Percentiles rank a stretch among this genome's conserved stretches.
Evolutionary conservation across 2,329 filamentous ascomycete genomes (phyloP).

Genomic region (Immersiporthe knoxdaviesiana): DNA sequence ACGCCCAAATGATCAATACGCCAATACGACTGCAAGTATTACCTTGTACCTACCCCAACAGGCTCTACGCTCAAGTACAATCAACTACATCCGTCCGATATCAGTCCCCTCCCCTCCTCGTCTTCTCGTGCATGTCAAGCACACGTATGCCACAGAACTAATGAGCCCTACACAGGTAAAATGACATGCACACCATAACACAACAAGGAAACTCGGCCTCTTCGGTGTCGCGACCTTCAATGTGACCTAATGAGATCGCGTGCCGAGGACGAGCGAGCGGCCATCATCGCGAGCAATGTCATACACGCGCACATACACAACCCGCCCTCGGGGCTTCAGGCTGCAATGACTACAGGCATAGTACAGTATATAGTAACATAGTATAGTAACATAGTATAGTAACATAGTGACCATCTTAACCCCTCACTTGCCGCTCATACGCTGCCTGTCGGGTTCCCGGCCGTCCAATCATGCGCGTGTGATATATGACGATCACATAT

Average conservation of each 20-base stretch:
- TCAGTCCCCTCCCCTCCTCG: neutral
- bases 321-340: too few species aligned
- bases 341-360: neutral
- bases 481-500: neutral
- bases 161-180: neutral
- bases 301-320: too few species aligned
- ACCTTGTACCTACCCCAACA: neutral
- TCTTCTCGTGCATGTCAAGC: neutral
- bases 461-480: neutral
- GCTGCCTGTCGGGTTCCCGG: neutral
- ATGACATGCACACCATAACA: neutral
- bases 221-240: neutral
- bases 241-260: neutral
- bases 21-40: neutral
- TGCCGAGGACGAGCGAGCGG: neutral
- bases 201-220: constrained; percentile 1
- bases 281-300: neutral
- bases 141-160: neutral
- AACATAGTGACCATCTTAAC: too few species aligned
- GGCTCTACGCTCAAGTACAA: neutral
- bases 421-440: neutral
- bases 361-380: too few species aligned
- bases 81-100: neutral
- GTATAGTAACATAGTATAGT: too few species aligned
- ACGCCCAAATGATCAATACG: neutral